Percentiles rank a stretch among this genome's conserved stretches.
phyloP scores from a whole-genome alignment of 2,329 filamentous ascomycete genomes.

The Cryphonectria japonica region DNA sequence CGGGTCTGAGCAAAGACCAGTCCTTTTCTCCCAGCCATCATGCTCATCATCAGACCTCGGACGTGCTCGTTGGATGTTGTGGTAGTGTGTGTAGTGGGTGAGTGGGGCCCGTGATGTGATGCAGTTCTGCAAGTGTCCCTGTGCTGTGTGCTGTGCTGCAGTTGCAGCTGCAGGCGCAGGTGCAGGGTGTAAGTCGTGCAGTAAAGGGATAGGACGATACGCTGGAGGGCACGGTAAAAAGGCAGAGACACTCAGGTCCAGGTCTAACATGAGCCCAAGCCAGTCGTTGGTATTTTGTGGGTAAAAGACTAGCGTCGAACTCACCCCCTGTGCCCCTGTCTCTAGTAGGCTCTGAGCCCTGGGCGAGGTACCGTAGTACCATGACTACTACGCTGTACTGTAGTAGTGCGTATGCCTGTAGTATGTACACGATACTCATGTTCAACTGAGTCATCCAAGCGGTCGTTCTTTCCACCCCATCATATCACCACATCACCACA shows the following conservation, averaged over 20 bases:
- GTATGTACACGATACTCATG: neutral
- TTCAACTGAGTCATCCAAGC: neutral
- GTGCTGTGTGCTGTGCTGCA: neutral
- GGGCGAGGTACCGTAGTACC: neutral
- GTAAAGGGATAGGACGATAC: neutral
- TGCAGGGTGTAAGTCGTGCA: slow-evolving; percentile 4
- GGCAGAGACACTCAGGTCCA: neutral
- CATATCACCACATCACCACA: neutral
- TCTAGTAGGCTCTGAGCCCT: neutral
- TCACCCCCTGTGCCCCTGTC: neutral
- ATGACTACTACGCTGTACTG: neutral
- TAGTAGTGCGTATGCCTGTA: neutral
- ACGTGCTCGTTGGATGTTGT: neutral
- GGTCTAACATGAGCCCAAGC: neutral
- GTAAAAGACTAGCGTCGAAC: neutral
- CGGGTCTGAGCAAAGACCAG: neutral
- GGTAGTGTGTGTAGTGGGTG: neutral
- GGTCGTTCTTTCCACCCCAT: neutral
- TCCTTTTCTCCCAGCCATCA: neutral
- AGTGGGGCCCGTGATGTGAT: neutral
- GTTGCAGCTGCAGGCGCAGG: neutral
- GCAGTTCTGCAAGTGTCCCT: slow-evolving; percentile 3
- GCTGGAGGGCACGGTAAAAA: neutral
- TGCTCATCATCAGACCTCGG: neutral
- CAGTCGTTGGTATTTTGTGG: neutral